These are phyloP conservation scores for Davidsoniella australis DNA, from an alignment of 2,329 filamentous ascomycete species.

Conservation along the genomic window DNA sequence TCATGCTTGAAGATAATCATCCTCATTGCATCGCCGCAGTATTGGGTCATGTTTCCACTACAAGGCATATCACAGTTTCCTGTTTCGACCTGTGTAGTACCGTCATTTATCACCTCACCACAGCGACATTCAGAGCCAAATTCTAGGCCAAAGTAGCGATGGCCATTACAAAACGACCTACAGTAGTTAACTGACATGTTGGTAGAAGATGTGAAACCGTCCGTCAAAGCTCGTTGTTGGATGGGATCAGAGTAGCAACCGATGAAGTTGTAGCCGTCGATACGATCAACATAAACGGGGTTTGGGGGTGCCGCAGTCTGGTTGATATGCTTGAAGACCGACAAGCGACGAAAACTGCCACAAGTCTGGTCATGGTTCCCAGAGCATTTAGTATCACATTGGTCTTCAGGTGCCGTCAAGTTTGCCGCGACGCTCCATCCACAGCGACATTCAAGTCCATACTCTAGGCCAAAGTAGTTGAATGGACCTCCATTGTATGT, in stretches of 20 bases:
- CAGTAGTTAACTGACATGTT: constrained; percentile 22
- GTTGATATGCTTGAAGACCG: constrained; percentile 15
- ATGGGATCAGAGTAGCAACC: constrained; percentile 23
- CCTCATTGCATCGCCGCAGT: constrained; percentile 21
- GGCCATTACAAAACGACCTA: constrained; percentile 18
- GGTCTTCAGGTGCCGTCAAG: constrained; percentile 13
- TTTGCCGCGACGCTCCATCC: constrained; percentile 14
- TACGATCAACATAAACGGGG: constrained; percentile 15
- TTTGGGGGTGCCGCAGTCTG: constrained; percentile 14
- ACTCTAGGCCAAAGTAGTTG: constrained; percentile 17
- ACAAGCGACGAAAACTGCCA: constrained; percentile 14
- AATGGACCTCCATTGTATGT: constrained; percentile 13
- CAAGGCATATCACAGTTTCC: constrained; percentile 21
- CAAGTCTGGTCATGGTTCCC: constrained; percentile 12
- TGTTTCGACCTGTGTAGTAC: constrained; percentile 17
- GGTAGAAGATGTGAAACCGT: constrained; percentile 18
- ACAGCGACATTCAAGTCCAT: constrained; percentile 11
- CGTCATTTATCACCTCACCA: constrained; percentile 17
- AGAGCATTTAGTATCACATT: constrained; percentile 14
- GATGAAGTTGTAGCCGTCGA: constrained; percentile 19
- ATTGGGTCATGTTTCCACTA: constrained; percentile 19
- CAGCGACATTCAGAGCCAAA: constrained; percentile 1
- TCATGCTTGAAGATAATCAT: constrained; percentile 18
- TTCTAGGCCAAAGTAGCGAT: constrained; percentile 19
- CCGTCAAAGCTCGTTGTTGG: constrained; percentile 18